These are phyloP conservation scores for Rhinocladiella similis DNA, from an alignment of 2,329 filamentous ascomycete species.

Conservation along the genomic window DNA sequence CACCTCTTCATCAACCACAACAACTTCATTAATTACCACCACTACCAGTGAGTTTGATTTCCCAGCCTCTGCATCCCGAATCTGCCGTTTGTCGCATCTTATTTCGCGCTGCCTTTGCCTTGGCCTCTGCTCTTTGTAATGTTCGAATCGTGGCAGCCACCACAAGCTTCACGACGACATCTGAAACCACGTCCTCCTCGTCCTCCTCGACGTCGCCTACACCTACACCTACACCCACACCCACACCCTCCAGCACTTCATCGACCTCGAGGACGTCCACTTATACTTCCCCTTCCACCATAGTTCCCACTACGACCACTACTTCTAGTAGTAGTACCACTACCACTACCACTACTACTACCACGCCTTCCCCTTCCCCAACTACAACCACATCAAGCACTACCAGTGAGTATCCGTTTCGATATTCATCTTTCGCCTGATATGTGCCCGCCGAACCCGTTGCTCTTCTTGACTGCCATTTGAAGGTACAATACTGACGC, in stretches of 20 bases:
- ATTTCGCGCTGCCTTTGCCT: neutral
- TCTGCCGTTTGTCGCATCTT: neutral
- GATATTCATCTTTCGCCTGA: slow-evolving; percentile 1
- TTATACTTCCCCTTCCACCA: slow-evolving; percentile 17
- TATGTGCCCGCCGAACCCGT: slow-evolving; percentile 1
- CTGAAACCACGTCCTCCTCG: slow-evolving; percentile 5
- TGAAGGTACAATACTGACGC: slow-evolving; percentile 4
- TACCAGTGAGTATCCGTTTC: slow-evolving; percentile 18
- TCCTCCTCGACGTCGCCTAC: slow-evolving; percentile 11
- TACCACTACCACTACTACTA: slow-evolving; percentile 7
- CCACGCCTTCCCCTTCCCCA: slow-evolving; percentile 10
- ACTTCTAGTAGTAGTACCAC: slow-evolving; percentile 7
- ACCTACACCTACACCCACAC: slow-evolving; percentile 3
- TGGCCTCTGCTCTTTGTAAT: slow-evolving; percentile 13
- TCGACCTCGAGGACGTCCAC: slow-evolving; percentile 9
- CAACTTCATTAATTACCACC: slow-evolving; percentile 4
- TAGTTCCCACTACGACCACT: slow-evolving; percentile 16
- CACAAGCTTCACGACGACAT: slow-evolving; percentile 14
- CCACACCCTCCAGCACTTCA: slow-evolving; percentile 3
- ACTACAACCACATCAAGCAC: slow-evolving; percentile 10
- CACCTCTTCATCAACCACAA: slow-evolving; percentile 2
- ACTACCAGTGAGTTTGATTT: slow-evolving; percentile 16
- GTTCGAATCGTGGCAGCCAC: slow-evolving; percentile 16
- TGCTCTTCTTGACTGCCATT: slow-evolving; percentile 1
- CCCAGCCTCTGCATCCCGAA: slow-evolving; percentile 3